Conservation (phyloP, 208 protist species). For the Endotrypanum monterogeii region DNA sequence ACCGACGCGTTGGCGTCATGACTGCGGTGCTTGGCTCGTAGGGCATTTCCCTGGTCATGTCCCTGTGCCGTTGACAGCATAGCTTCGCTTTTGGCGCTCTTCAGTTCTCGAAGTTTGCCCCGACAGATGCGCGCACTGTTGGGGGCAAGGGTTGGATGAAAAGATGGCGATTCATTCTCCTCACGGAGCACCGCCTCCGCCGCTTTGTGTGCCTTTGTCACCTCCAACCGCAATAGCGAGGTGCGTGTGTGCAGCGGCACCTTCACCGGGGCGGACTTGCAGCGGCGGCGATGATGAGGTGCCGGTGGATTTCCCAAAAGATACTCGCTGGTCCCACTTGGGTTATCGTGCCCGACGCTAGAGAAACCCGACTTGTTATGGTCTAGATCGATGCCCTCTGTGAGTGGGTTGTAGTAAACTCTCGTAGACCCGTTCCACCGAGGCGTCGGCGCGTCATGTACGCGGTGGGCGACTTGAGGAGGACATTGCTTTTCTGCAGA, state of each 20-base stretch:
- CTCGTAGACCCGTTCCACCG: conserved; percentile 12
- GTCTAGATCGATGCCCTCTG: not conserved
- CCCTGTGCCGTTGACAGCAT: not conserved
- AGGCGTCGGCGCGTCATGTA: not conserved
- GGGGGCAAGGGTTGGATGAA: conserved; percentile 18
- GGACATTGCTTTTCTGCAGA: not conserved
- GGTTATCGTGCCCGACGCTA: not conserved
- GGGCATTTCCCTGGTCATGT: not conserved
- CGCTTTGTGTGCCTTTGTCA: conserved; percentile 10
- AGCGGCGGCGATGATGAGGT: not conserved
- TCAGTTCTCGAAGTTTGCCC: conserved; percentile 19
- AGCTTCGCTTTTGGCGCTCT: not conserved
- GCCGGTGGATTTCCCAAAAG: not conserved
- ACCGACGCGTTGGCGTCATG: not conserved
- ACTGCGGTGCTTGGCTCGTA: not conserved
- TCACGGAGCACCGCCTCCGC: conserved; percentile 5
- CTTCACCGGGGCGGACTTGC: not conserved
- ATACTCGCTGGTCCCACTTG: not conserved
- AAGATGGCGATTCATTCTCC: conserved; percentile 20
- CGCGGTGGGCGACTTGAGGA: not conserved
- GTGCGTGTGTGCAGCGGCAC: conserved; percentile 24
- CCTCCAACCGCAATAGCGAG: conserved; percentile 19
- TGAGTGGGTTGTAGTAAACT: not conserved
- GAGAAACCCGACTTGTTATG: not conserved
- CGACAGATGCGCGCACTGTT: conserved; percentile 23